Evolutionary conservation across 495 filamentous ascomycete genomes (phyloP).

Genomic region (Penicillium bialowiezense): DNA sequence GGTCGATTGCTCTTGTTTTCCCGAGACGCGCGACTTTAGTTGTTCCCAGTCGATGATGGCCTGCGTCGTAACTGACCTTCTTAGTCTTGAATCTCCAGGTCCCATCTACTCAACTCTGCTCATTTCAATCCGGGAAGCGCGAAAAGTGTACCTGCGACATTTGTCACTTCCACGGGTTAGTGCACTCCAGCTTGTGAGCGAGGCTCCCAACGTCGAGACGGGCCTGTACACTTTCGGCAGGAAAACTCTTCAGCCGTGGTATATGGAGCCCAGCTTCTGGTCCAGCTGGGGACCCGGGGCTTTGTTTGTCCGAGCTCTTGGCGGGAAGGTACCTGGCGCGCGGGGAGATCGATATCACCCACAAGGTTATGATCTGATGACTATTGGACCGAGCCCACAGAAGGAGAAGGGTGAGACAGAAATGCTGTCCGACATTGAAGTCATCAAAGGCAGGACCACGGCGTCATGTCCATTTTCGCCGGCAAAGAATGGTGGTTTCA

Average conservation of each 20-base stretch:
- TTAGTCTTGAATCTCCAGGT: slow-evolving; percentile 24
- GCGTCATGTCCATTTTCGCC: slow-evolving; percentile 22
- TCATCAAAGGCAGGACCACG: slow-evolving; percentile 28
- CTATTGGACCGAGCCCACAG: slow-evolving; percentile 49
- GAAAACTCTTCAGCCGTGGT: slow-evolving; percentile 43
- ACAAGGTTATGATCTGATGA: slow-evolving; percentile 48
- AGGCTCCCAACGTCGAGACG: slow-evolving; percentile 11
- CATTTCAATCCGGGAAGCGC: slow-evolving; percentile 22
- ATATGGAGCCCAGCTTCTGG: slow-evolving; percentile 48
- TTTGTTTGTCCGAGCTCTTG: slow-evolving; percentile 42
- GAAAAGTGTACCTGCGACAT: slow-evolving; percentile 46
- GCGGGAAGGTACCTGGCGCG: slow-evolving; percentile 39
- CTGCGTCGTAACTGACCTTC: too few relatives aligned
- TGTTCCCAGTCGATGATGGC: too few relatives aligned
- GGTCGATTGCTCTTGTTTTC: too few relatives aligned
- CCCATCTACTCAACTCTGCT: slow-evolving; percentile 30
- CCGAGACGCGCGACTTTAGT: too few relatives aligned
- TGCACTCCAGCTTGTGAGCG: slow-evolving; percentile 14
- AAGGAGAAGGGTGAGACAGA: slow-evolving; percentile 46
- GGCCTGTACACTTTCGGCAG: slow-evolving; percentile 15
- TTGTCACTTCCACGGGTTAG: slow-evolving; percentile 46
- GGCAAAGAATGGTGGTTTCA: slow-evolving; percentile 9
- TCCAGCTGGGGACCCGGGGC: slow-evolving; percentile 48
- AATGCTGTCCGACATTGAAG: slow-evolving; percentile 27
- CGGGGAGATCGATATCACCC: slow-evolving; percentile 45